Base-by-base conservation (phyloP, 352 stramenopile genomes). In the Hyphochytrium catenoides region DNA sequence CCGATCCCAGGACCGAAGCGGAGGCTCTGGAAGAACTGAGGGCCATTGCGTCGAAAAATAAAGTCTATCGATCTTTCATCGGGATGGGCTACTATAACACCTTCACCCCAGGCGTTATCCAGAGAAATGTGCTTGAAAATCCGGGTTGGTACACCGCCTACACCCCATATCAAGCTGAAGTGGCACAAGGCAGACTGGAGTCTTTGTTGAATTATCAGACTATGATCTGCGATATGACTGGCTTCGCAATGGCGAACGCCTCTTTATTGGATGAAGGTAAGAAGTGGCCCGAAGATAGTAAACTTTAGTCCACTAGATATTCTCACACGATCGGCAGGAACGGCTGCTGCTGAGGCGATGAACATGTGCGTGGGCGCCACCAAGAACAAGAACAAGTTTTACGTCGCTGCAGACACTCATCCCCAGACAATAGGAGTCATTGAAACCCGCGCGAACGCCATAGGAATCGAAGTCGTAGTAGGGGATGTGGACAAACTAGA, bases 181-280 rank as follows among this genome's bases (percentile, higher is more conserved):
- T 99, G 44, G 91, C 85, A 0, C 92, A 99, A 54, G 92, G 92
- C 18, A 81, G 92, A 18, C 61, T 99, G 3, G 84, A 98, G 63
- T 95, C 95, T 69, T 67, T 99, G 33, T 68, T 99, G 17, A 99
- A 98, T 62, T 99, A 97, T 60, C 92, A 99, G 63, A 98, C 91
- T 14, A 77, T 98, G 50, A 76, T 97, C 28, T 62, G 72, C 34
- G 85, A 96, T 47, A 62, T 97, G 22, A 96, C 87, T 17, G 90
- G 88, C 21, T 69, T 99, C 35, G 72, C 82, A 33, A 94, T 96
- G 54, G 76, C 78, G 28, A 95, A 97, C 47, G 84, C 89, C 5
- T 96, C 83, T 39, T 65, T 99, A 8, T 52, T 99, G 22, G 91
- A 99, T 54, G 92, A 99, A 54, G 83, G 70, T n/a, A n/a, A n/a